Conservation (phyloP, 129 eudicot species). For the Tanacetum coccineum region DNA sequence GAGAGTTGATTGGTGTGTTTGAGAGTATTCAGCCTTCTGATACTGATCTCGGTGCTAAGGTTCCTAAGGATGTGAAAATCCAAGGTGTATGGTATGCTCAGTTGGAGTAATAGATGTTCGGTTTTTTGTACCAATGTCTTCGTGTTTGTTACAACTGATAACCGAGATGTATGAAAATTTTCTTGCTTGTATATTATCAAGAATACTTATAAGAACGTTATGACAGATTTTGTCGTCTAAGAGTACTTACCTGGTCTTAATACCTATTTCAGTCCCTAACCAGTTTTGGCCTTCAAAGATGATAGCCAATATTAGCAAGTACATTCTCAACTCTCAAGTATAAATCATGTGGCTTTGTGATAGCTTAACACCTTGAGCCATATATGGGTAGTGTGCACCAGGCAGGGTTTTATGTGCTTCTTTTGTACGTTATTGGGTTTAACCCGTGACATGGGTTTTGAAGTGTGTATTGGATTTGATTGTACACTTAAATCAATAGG, state of each 20-base stretch:
- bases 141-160: conserved; percentile 17
- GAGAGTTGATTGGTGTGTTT: conserved; percentile 83
- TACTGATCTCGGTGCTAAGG: conserved; percentile 87
- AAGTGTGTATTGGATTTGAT: background rate
- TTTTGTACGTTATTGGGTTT: no score
- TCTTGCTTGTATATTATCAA: conserved; percentile 41
- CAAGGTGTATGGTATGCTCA: conserved; percentile 57
- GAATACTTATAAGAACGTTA: conserved; percentile 26
- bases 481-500: background rate
- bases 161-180: conserved; percentile 13
- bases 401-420: background rate
- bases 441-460: no score
- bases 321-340: background rate
- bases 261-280: background rate
- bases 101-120: background rate
- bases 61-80: conserved; percentile 87
- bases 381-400: background rate
- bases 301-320: background rate
- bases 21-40: conserved; percentile 97
- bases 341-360: background rate
- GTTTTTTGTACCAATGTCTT: conserved; percentile 21
- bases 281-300: background rate
- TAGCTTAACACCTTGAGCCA: background rate
- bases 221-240: conserved; percentile 2
- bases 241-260: background rate